A percentile compares a stretch with the other conserved stretches of the same genome.
Evolutionary conservation across 257 asterid species (phyloP).

Genomic region (Solanum virginianum): DNA sequence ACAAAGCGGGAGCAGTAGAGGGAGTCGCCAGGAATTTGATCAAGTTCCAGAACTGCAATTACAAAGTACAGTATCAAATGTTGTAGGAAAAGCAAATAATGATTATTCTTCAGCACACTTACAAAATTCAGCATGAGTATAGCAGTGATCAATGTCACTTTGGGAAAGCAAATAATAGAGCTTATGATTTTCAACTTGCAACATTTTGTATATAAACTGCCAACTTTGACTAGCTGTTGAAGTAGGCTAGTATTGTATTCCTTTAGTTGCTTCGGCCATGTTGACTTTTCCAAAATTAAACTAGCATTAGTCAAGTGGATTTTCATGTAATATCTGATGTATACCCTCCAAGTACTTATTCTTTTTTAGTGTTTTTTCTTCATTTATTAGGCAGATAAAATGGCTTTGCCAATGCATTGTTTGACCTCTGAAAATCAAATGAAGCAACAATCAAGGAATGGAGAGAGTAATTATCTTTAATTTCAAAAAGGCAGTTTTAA

Average conservation of each 20-base stretch:
- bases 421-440: not conserved
- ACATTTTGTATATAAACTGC: not conserved
- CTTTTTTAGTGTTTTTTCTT: not conserved
- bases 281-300: not conserved
- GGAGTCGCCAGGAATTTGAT: constrained; percentile 36
- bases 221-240: not conserved
- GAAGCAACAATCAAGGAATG: not conserved
- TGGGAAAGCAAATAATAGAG: not conserved
- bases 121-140: not conserved
- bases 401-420: not conserved
- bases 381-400: not conserved
- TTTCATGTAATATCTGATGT: not conserved
- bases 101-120: not conserved
- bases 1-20: constrained; percentile 32
- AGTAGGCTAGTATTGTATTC: not conserved
- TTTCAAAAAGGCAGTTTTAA: not conserved
- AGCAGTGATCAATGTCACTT: not conserved
- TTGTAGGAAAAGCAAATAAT: not conserved
- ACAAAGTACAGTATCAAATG: not conserved
- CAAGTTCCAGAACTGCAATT: constrained; percentile 42
- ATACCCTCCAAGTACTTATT: not conserved
- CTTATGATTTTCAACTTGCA: not conserved
- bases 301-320: not conserved
- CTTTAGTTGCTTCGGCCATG: not conserved
- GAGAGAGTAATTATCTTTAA: not conserved